Base-by-base conservation (phyloP, 2,329 filamentous ascomycete genomes). In the Anthostomella pinea region DNA sequence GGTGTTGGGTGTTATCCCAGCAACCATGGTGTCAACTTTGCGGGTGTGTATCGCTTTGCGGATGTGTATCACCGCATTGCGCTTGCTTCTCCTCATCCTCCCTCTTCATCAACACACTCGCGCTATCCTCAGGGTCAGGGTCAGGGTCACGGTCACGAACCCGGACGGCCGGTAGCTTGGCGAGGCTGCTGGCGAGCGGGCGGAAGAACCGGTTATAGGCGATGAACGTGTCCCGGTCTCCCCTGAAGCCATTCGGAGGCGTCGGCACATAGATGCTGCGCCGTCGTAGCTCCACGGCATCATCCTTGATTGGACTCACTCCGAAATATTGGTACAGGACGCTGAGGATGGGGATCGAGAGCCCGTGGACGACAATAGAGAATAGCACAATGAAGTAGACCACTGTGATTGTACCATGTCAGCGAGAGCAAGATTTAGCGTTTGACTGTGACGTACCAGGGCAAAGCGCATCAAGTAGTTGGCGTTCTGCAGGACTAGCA, bases 121-220 rank as follows among this genome's bases (percentile, higher is more conserved):
- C 19, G 14, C 36, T 21, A 11, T 38, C 30, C 9, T 42, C n/a
- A n/a, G n/a, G n/a, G n/a, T n/a, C n/a, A n/a, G n/a, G n/a, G n/a
- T n/a, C n/a, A n/a, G n/a, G n/a, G n/a, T n/a, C 40, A 26, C 29
- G 13, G 17, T 40, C 42, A 6, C 13, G 31, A 3, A 25, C 33
- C 14, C 33, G 42, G 14, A 38, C 35, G 3, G 44, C 26, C 8
- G 45, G 45, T 8, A 48, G 33, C 30, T 33, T 35, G 19, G 29
- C 26, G n/a, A 42, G 22, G 21, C 13, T n/a, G n/a, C n/a, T 38
- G n/a, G 19, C 35, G 8, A 43, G 21, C 2, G 67, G 65, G 6
- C 66, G 55, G 10, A 63, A 69, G 56, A 73, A 73, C 30, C 70
- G 66, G 48, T 73, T 73, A 48, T 69, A 71, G 1, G 66, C 66